Conservation (phyloP, 1,284 basidiomycete genomes). For the Phlebopus sp. region DNA sequence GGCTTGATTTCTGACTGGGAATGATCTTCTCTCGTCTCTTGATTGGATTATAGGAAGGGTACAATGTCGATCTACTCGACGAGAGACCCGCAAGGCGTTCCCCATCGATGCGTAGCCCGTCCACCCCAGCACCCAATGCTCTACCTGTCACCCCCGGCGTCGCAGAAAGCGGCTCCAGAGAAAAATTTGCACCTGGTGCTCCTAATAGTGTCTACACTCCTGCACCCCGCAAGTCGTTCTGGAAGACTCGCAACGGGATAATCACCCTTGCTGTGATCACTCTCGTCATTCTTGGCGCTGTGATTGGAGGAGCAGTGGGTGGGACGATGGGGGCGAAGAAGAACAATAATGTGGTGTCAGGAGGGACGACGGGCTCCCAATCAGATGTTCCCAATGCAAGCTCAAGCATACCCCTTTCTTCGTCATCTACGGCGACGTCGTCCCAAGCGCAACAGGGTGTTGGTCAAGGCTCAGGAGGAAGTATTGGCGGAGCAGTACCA, state of each 20-base stretch:
- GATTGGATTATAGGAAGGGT: conserved; percentile 43
- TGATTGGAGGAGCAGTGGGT: conserved; percentile 62
- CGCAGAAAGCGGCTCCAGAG: conserved; percentile 12
- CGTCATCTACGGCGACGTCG: too few species aligned
- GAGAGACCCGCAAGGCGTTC: conserved; percentile 18
- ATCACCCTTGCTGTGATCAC: conserved; percentile 37
- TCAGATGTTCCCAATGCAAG: neutral
- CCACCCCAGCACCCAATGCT: conserved; percentile 3
- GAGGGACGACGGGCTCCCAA: neutral
- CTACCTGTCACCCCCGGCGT: conserved; percentile 6
- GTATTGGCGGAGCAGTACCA: too few species aligned
- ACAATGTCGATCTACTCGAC: conserved; percentile 48
- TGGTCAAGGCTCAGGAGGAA: too few species aligned
- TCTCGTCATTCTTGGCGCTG: conserved; percentile 48
- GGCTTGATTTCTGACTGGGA: too few species aligned
- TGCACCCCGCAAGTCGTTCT: conserved; percentile 18
- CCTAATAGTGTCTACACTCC: neutral
- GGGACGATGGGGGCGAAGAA: conserved; percentile 39
- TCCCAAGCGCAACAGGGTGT: too few species aligned
- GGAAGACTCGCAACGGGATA: conserved; percentile 35
- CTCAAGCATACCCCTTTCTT: too few species aligned
- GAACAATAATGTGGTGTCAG: neutral
- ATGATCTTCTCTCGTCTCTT: neutral
- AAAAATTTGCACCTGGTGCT: conserved; percentile 16
- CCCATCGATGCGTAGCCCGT: conserved; percentile 13